These are phyloP conservation scores for Phaeosphaeriaceae sp. DNA, from an alignment of 2,329 filamentous ascomycete species.

Conservation along the genomic window DNA sequence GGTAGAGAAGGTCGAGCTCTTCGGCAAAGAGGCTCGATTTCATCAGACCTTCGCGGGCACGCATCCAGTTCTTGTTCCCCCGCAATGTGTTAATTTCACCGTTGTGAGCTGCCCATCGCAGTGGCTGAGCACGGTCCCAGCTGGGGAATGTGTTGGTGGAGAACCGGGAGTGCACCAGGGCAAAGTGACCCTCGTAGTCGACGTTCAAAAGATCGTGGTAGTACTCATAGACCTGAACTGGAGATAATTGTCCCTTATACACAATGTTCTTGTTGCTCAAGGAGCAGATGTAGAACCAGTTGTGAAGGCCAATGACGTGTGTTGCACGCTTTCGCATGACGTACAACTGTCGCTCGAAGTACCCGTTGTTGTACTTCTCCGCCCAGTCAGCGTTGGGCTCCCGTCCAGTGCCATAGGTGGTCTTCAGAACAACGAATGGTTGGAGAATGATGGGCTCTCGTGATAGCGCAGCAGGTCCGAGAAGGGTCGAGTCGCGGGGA, in stretches of 20 bases:
- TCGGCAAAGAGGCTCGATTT: conserved; percentile 92
- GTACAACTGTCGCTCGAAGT: conserved; percentile 93
- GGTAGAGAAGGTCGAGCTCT: conserved; percentile 88
- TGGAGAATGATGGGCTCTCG: conserved; percentile 95
- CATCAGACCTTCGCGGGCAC: conserved; percentile 92
- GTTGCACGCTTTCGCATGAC: conserved; percentile 93
- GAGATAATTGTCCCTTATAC: conserved; percentile 96
- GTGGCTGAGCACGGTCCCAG: conserved; percentile 95
- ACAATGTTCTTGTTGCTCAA: conserved; percentile 98
- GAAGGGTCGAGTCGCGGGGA: conserved; percentile 88
- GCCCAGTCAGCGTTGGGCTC: conserved; percentile 80
- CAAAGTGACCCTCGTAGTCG: conserved; percentile 97
- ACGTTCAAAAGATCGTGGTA: conserved; percentile 97
- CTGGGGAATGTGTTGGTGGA: conserved; percentile 98
- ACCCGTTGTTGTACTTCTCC: conserved; percentile 80
- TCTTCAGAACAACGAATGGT: conserved; percentile 89
- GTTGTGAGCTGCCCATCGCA: conserved; percentile 97
- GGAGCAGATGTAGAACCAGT: conserved; percentile 99
- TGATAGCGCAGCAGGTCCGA: conserved; percentile 90
- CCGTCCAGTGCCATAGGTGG: conserved; percentile 81
- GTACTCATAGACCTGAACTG: conserved; percentile 96
- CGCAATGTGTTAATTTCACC: conserved; percentile 98
- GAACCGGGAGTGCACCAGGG: conserved; percentile 94
- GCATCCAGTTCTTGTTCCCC: conserved; percentile 99
- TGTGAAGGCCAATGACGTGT: conserved; percentile 91